Base-by-base conservation (phyloP, 768 basidiomycete genomes). In the Boletus coccyginus region DNA sequence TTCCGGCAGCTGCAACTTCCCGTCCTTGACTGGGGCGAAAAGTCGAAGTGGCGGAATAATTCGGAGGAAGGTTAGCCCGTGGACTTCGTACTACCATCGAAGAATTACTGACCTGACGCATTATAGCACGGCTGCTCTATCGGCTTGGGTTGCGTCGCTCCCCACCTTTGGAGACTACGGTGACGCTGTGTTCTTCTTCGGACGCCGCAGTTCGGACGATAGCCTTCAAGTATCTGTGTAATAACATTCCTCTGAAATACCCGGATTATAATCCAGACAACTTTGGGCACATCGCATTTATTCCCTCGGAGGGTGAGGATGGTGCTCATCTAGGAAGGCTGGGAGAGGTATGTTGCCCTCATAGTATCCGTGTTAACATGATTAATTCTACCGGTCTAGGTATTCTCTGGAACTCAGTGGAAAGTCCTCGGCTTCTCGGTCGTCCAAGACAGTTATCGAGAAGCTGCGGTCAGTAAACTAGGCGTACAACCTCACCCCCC, bases 1-100 rank as follows among this genome's bases (percentile, higher is more conserved):
- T 84, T 94, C 52, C 81, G 92, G 14, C 77, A 82, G 47, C 74
- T 98, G 7, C 81, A 82, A 9, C 73, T 98, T 24, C 93, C 95
- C 5, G 67, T 97, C 3, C 77, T 98, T 42, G 92, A 94, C 62
- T 99, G 96, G 96, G 88, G 89, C 1, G 76, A 75, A 29, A 77
- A 85, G 56, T 74, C 74, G 2, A 94, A 88, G 68, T 99, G 96
- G 96, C 81, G 82, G 56, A 71, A 78, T 6, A 81, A 80, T 11
- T 93, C 93, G 0, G 92, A 94, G 31, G 95, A 97, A 86, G 93
- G 94, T 90, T 40, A 35, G 73, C 42, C 6, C 5, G 53, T 24
- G 46, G 38, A 50, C 19, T 36, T 56, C 40, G n/a, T 46, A 35
- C 2, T 10, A 3, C 1, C 41, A 42, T 19, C 24, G 21, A 12